These are phyloP conservation scores for Wickerhamomyces sp. DNA, from an alignment of 1,139 yeast genomes.

Conservation along the genomic window DNA sequence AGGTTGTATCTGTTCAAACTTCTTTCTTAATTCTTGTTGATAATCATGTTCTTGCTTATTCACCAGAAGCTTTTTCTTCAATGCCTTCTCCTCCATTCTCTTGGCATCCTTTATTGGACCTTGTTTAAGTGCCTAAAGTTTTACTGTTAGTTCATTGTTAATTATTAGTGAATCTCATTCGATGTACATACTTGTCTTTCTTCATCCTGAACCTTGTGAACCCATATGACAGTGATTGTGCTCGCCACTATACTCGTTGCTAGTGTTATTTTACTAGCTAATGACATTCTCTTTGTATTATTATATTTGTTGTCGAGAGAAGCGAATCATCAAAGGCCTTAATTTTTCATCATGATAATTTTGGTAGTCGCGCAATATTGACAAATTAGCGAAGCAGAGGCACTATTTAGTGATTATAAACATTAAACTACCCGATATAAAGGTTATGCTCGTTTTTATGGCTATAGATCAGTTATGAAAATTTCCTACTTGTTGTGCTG, in stretches of 20 bases:
- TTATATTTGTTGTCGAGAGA: background rate
- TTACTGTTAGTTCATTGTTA: slow-evolving; percentile 6
- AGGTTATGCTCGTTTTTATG: too few species aligned
- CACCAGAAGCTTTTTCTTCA: slow-evolving; percentile 35
- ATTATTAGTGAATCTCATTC: background rate
- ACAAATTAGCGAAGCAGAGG: too few species aligned
- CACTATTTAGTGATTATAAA: too few species aligned
- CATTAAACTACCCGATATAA: too few species aligned
- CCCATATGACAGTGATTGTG: slow-evolving; percentile 56
- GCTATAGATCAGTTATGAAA: too few species aligned
- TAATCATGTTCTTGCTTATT: slow-evolving; percentile 73
- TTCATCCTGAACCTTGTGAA: slow-evolving; percentile 60
- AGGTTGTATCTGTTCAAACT: slow-evolving; percentile 65
- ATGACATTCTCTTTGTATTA: slow-evolving; percentile 44
- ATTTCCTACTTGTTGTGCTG: too few species aligned
- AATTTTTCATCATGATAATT: too few species aligned
- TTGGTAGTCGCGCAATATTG: too few species aligned
- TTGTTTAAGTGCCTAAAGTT: slow-evolving; percentile 51
- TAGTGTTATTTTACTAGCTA: slow-evolving; percentile 67
- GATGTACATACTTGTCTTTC: slow-evolving; percentile 45
- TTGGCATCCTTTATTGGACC: slow-evolving; percentile 78
- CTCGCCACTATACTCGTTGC: slow-evolving; percentile 56
- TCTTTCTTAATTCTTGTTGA: slow-evolving; percentile 62
- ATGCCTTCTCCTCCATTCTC: slow-evolving; percentile 33
- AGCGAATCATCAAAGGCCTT: too few species aligned